Evolutionary conservation across 2,329 filamentous ascomycete species (phyloP).

Genomic region (Alternaria arbusti): DNA sequence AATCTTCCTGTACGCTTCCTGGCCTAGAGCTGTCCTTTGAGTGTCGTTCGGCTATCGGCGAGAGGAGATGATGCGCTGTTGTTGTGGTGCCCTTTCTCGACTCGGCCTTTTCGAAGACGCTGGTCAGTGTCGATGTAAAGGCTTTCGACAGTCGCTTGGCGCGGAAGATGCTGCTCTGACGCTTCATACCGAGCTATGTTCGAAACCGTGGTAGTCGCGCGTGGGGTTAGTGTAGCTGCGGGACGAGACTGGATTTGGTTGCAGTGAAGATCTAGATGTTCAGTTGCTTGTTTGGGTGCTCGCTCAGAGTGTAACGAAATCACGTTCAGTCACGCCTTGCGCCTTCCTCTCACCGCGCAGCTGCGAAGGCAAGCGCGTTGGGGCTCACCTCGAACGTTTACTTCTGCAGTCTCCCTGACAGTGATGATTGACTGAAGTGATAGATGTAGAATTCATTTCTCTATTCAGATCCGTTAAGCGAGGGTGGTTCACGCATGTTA

Average conservation of each 20-base stretch:
- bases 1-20: conserved; percentile 8
- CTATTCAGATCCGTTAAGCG: not conserved
- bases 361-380: not conserved
- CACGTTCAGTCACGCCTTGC: not conserved
- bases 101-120: conserved; percentile 8
- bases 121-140: conserved; percentile 6
- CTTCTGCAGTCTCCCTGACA: not conserved
- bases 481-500: not conserved
- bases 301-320: not conserved
- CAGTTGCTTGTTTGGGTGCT: not conserved
- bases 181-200: not conserved
- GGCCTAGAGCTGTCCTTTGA: not conserved
- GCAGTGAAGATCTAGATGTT: not conserved
- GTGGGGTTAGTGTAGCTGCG: not conserved
- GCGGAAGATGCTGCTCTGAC: conserved; percentile 3
- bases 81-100: not conserved
- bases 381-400: not conserved
- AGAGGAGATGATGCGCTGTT: not conserved
- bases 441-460: not conserved
- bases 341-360: not conserved
- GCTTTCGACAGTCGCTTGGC: conserved; percentile 8
- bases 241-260: not conserved
- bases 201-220: not conserved
- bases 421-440: not conserved
- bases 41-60: not conserved